Evolutionary conservation across 495 filamentous ascomycete genomes (phyloP).

Genomic region (Penicillium malachiteum): DNA sequence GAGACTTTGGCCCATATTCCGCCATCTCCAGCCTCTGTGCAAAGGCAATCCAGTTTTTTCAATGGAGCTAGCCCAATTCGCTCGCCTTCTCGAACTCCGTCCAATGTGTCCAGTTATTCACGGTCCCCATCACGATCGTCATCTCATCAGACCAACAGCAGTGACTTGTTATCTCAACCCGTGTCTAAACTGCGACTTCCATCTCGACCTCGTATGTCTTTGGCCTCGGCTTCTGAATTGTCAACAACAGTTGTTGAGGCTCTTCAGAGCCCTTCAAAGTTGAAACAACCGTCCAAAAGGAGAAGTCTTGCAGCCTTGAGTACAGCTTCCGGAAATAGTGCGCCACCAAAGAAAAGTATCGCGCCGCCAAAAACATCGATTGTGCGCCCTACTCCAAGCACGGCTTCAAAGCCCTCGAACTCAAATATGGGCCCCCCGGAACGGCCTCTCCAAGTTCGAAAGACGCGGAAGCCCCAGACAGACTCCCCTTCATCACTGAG

Average conservation of each 20-base stretch:
- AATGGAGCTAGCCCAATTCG: conserved; percentile 55
- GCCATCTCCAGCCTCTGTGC: conserved; percentile 58
- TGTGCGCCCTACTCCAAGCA: conserved; percentile 54
- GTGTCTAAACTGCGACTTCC: conserved; percentile 32
- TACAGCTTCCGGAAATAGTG: conserved; percentile 4
- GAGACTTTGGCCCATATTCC: conserved; percentile 65
- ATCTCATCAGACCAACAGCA: conserved; percentile 30
- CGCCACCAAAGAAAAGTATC: conserved; percentile 33
- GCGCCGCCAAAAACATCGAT: conserved; percentile 48
- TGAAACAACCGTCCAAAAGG: conserved; percentile 25
- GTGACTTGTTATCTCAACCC: conserved; percentile 26
- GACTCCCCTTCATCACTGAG: conserved; percentile 26
- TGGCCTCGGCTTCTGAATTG: conserved; percentile 17
- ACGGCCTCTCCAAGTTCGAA: conserved; percentile 50
- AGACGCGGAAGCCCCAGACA: conserved; percentile 36
- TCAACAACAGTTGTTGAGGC: conserved; percentile 10
- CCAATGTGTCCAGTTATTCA: conserved; percentile 49
- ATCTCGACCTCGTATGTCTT: conserved; percentile 28
- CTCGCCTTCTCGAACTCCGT: conserved; percentile 55
- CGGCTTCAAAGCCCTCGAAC: conserved; percentile 51
- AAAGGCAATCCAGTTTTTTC: conserved; percentile 62
- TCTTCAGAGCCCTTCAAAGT: conserved; percentile 27
- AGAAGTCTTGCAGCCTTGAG: conserved; percentile 15
- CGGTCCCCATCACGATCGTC: conserved; percentile 49
- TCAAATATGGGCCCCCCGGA: conserved; percentile 44